Percentiles rank a stretch among this genome's conserved stretches.
phyloP scores from a whole-genome alignment of 352 stramenopile species.

The Phytophthora crassamura region DNA sequence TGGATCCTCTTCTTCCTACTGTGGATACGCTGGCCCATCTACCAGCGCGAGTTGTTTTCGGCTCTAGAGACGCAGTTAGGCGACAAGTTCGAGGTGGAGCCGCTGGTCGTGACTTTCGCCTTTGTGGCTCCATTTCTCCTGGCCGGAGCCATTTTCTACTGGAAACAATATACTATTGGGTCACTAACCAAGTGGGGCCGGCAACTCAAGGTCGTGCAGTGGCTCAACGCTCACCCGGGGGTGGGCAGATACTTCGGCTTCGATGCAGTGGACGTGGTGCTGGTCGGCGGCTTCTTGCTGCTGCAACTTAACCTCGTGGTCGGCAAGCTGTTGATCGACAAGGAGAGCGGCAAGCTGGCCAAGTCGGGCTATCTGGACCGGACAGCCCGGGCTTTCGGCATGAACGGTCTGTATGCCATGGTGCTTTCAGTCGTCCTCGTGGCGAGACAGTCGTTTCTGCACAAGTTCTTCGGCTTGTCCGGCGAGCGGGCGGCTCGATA shows the following conservation, averaged over 20 bases:
- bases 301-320: slow-evolving; percentile 72
- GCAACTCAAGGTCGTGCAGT: slow-evolving; percentile 30
- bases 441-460: slow-evolving; percentile 67
- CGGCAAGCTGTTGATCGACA: slow-evolving; percentile 72
- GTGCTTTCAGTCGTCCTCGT: slow-evolving; percentile 71
- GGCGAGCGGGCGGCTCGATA: slow-evolving; percentile 64
- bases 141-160: slow-evolving; percentile 53
- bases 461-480: slow-evolving; percentile 62
- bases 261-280: slow-evolving; percentile 59
- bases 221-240: slow-evolving; percentile 33
- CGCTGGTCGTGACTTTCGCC: slow-evolving; percentile 43
- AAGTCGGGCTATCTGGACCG: slow-evolving; percentile 61
- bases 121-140: slow-evolving; percentile 50
- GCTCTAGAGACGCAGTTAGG: slow-evolving; percentile 35
- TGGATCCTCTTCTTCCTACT: slow-evolving; percentile 52
- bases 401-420: slow-evolving; percentile 71
- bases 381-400: slow-evolving; percentile 61
- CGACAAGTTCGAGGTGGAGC: slow-evolving; percentile 57
- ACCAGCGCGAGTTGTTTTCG: slow-evolving; percentile 39
- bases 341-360: slow-evolving; percentile 68
- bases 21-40: slow-evolving; percentile 63
- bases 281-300: slow-evolving; percentile 48
- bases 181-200: slow-evolving; percentile 15
- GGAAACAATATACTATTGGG: slow-evolving; percentile 24
- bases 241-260: slow-evolving; percentile 32